phyloP scores from a whole-genome alignment of 805 yeast species.

The Myxozyma nipponensis region DNA sequence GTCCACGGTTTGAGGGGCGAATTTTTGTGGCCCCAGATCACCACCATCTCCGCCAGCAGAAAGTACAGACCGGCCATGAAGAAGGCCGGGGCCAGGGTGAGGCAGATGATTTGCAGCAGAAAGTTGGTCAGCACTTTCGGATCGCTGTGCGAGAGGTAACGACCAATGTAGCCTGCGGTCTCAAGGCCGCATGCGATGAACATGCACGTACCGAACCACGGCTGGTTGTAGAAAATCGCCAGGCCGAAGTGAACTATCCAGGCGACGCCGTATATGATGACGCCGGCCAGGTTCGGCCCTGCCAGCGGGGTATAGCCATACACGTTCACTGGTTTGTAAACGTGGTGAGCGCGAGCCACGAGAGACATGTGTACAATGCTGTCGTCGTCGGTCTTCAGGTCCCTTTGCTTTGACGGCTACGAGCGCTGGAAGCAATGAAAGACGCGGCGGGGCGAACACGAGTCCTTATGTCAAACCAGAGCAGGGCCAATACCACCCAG shows the following conservation, averaged over 20 bases:
- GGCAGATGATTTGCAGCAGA: constrained; percentile 59
- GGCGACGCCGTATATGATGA: constrained; percentile 52
- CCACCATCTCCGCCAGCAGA: constrained; percentile 61
- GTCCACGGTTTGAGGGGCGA: constrained; percentile 54
- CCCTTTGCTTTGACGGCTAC: too few species aligned
- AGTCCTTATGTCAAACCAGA: too few species aligned
- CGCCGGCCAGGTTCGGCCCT: constrained; percentile 57
- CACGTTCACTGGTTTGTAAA: not conserved
- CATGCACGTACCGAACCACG: constrained; percentile 64
- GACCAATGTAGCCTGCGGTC: constrained; percentile 62
- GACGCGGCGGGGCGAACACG: too few species aligned
- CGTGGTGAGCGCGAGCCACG: not conserved
- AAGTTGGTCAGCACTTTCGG: constrained; percentile 42
- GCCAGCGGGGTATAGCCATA: constrained; percentile 42
- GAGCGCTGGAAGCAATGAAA: too few species aligned
- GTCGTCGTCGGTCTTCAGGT: too few species aligned
- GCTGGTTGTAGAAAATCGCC: constrained; percentile 49
- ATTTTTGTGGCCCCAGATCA: constrained; percentile 51
- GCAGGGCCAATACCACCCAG: too few species aligned
- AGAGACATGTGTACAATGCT: too few species aligned
- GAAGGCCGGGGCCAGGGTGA: constrained; percentile 79
- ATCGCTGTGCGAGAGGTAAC: constrained; percentile 43
- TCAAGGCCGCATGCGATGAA: constrained; percentile 57
- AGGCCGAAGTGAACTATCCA: constrained; percentile 43
- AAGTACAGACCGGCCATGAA: constrained; percentile 81